Evolutionary conservation across 805 yeast species (phyloP).

Genomic region (Starmerella bacillaris): DNA sequence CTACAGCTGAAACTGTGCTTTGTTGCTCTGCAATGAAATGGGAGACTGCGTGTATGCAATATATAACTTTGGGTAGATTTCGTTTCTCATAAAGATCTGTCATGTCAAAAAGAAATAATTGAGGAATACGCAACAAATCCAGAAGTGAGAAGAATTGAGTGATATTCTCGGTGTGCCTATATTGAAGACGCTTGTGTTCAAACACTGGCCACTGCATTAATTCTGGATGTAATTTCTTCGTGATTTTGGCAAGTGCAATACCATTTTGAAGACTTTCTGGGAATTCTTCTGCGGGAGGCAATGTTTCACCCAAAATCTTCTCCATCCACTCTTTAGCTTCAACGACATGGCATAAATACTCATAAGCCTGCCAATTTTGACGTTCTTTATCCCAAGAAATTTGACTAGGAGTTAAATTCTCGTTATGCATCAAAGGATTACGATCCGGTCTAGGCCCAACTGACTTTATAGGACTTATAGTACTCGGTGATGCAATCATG

Average conservation of each 20-base stretch:
- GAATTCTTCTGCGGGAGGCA: constrained; percentile 41
- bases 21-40: constrained; percentile 45
- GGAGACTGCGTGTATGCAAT: constrained; percentile 77
- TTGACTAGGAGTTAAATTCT: constrained; percentile 18
- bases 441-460: constrained; percentile 15
- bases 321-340: constrained; percentile 77
- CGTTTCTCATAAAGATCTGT: constrained; percentile 86
- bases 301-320: constrained; percentile 36
- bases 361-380: constrained; percentile 38
- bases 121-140: constrained; percentile 59
- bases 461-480: neutral
- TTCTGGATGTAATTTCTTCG: constrained; percentile 53
- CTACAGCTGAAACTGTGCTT: constrained; percentile 36
- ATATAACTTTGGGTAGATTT: constrained; percentile 82
- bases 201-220: constrained; percentile 34
- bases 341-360: constrained; percentile 59
- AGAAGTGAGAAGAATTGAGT: constrained; percentile 57
- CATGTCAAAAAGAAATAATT: constrained; percentile 72
- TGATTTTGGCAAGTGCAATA: constrained; percentile 61
- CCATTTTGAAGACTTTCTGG: constrained; percentile 67
- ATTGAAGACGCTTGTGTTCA: constrained; percentile 49
- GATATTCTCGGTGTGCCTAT: constrained; percentile 84
- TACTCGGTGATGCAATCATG: neutral
- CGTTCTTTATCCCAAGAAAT: constrained; percentile 26
- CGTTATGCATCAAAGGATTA: constrained; percentile 21